phyloP scores from a whole-genome alignment of 73 alveolate species.

The Tetrahymena malaccensis region DNA sequence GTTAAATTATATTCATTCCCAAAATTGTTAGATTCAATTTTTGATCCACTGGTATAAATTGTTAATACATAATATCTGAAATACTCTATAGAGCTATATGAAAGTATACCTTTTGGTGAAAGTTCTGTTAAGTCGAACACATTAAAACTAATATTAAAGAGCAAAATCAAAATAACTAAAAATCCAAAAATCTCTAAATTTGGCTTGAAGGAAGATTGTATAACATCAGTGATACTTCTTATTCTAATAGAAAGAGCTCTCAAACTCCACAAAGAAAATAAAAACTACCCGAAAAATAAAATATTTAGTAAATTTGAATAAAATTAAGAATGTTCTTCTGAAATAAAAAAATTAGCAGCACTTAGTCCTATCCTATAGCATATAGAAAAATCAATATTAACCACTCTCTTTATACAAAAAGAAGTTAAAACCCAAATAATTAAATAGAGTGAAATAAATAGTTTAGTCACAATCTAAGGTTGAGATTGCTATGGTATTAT shows the following conservation, averaged over 20 bases:
- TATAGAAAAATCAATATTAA: background rate
- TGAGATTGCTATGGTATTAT: background rate
- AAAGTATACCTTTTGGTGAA: background rate
- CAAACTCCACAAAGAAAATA: background rate
- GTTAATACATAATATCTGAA: background rate
- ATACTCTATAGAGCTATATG: background rate
- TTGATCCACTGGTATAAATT: background rate
- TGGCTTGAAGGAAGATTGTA: background rate
- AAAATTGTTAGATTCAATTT: background rate
- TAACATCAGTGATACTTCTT: background rate
- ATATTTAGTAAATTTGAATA: background rate
- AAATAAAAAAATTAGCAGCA: background rate
- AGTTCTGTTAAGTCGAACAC: background rate
- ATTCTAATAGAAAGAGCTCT: background rate
- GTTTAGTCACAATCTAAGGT: background rate
- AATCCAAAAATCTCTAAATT: background rate
- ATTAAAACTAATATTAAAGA: background rate
- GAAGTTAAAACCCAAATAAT: background rate
- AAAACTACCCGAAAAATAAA: background rate
- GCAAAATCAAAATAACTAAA: background rate
- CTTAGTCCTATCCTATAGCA: background rate
- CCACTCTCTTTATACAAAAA: background rate
- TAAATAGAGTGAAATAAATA: background rate
- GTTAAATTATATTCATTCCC: background rate
- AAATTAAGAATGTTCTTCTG: background rate